Base-by-base conservation (phyloP, 2,329 filamentous ascomycete genomes). In the Neofusicoccum cordaticola region DNA sequence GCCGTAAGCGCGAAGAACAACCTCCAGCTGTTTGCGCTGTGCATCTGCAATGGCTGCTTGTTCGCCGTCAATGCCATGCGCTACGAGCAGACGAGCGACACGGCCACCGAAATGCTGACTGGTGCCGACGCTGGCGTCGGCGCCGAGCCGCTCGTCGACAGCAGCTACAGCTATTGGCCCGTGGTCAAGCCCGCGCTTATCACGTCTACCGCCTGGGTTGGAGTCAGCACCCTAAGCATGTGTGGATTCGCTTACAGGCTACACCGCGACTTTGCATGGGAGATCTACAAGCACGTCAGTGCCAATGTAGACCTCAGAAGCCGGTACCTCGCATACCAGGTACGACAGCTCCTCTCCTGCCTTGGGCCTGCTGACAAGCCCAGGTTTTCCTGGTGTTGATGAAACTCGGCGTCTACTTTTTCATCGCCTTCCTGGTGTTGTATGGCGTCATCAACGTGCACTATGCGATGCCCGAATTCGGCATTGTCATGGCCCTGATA, bases 391-490 rank as follows among this genome's bases (percentile, higher is more conserved):
- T 72, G 1, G 69, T 71, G n/a, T 39, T 71, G 9, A 62, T 71
- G 37, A 69, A 69, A 39, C 63, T 70, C 13, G 65, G 15, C 69
- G 67, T 48, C 31, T 61, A 61, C 62, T 72, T 72, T 31, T 45
- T 70, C 6, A 64, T 69, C 13, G 65, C 64, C 4, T 72, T 73
- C 39, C 58, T 71, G n/a, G n/a, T 72, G 7, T 19, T 69, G 3
- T 73, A 71, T 45, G 68, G 58, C n/a, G 17, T 71, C 4, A 62
- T 72, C 34, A 48, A 70, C 31, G 69, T 72, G 0, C 70, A 72
- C 45, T 72, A 66, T 42, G 6, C 15, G 1, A 34, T 68, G 42
- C 71, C 71, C 2, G 71, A 72, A 7, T 72, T 71, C 37, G 60
- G 66, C 7, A 51, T 72, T 13, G 71, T 69, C 0, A 66, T 73